Evolutionary conservation across 352 stramenopile genomes (phyloP).

Genomic region (Phytophthora syringae): DNA sequence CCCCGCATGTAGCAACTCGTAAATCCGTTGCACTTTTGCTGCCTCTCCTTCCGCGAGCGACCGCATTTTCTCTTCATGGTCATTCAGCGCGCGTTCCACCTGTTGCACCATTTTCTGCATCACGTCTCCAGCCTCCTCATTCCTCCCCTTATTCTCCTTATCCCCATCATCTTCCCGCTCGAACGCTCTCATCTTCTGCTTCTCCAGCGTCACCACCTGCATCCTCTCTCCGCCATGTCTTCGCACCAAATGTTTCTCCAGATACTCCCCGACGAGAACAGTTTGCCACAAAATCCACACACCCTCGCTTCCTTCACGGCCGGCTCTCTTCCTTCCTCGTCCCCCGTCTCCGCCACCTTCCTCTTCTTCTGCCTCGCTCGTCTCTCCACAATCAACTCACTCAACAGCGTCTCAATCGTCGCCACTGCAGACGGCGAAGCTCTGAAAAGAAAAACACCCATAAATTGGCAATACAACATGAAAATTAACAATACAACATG

Average conservation of each 20-base stretch:
- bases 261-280: constrained; percentile 69
- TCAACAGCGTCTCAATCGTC: constrained; percentile 65
- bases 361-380: constrained; percentile 24
- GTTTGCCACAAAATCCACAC: constrained; percentile 69
- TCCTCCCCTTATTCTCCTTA: constrained; percentile 11
- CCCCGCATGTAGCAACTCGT: constrained; percentile 60
- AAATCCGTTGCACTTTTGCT: constrained; percentile 56
- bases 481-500: constrained; percentile 7
- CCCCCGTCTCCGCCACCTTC: neutral
- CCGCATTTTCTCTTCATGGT: constrained; percentile 59
- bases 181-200: constrained; percentile 13
- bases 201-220: constrained; percentile 18
- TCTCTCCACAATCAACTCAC: constrained; percentile 48
- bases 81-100: constrained; percentile 51
- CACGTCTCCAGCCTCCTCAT: constrained; percentile 12
- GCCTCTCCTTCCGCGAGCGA: constrained; percentile 51
- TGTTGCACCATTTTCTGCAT: constrained; percentile 64
- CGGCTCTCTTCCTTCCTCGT: constrained; percentile 7
- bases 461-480: constrained; percentile 1
- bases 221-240: constrained; percentile 46
- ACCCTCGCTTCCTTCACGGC: constrained; percentile 53
- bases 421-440: constrained; percentile 60
- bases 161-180: neutral
- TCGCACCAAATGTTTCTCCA: constrained; percentile 68
- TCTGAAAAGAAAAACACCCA: too few relatives aligned